Evolutionary conservation across 169 alveolate species (phyloP), one percentile per base, ranked within the genome.

Genomic region (Plasmodium inui): DNA sequence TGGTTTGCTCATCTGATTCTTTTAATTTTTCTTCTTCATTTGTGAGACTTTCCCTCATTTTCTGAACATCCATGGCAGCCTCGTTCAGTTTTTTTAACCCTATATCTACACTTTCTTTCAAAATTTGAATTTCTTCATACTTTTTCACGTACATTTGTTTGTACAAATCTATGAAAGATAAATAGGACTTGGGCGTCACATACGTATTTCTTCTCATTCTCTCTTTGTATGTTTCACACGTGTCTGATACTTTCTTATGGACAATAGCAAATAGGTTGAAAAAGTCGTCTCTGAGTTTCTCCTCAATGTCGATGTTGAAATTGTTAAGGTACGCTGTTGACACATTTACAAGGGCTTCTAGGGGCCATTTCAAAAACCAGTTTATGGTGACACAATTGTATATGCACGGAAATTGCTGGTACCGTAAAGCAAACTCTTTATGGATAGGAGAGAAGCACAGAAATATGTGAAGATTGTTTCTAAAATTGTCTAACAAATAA

Each of bases 301-400:
- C 93, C 4, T 90, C 92, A 41, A 85, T 86, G 76, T 83, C 92
- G 71, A 94, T 92, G 22, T 95, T 95, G 97, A 97, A 96, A 90
- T 93, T 93, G 92, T 97, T 80, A 92, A 98, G 86, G 97, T 98
- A 97, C 78, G 98, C 97, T 81, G 98, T 96, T 84, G 99, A 96
- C 76, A 98, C 99, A 32, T 98, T 97, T 26, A 98, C 98, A 44
- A 98, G 98, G 37, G 99, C 99, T 81, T 98, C 99, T 96, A 98
- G 98, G 44, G 99, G 99, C 99, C 99, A 98, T 44, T 99, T 99
- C 94, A 97, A 95, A 95, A 97, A 98, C 99, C 99, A 99, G 89
- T 98, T 98, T 92, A 99, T 98, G 44, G 99, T 98, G 94, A 99
- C 98, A 92, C 99, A 98, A 81, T 98, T 98, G 96, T 98, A 98